A percentile compares a stretch with the other conserved stretches of the same genome.
These are phyloP conservation scores for Hydrangea macrophylla DNA, from an alignment of 148 eudicot genomes.

Conservation along the genomic window DNA sequence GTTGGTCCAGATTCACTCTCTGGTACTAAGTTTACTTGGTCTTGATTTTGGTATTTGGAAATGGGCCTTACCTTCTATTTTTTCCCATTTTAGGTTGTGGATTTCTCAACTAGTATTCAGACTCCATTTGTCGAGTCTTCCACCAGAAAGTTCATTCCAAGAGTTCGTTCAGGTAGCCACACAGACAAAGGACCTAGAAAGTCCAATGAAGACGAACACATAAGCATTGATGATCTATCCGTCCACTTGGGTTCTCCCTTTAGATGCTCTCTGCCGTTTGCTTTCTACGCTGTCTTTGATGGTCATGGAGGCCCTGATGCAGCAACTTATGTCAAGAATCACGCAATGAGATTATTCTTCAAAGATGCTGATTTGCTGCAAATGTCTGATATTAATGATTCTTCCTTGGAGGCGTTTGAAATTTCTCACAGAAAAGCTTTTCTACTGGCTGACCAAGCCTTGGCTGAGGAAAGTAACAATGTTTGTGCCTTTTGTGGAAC, in stretches of 20 bases:
- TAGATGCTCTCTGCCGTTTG: constrained; percentile 30
- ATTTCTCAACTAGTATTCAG: constrained; percentile 21
- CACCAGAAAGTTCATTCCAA: constrained; percentile 17
- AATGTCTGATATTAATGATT: constrained; percentile 18
- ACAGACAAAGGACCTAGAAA: constrained; percentile 32
- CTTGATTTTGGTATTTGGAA: neutral
- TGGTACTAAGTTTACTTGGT: neutral
- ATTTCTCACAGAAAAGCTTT: constrained; percentile 30
- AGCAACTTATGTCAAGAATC: constrained; percentile 30
- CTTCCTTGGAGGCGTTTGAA: constrained; percentile 26
- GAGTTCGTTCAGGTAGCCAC: constrained; percentile 36
- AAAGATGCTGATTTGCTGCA: constrained; percentile 34
- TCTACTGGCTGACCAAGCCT: constrained; percentile 35
- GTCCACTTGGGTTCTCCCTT: constrained; percentile 20
- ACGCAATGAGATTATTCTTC: constrained; percentile 36
- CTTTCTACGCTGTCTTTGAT: constrained; percentile 51
- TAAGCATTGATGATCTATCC: constrained; percentile 29
- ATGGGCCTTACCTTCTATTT: neutral
- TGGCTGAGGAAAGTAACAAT: constrained; percentile 38
- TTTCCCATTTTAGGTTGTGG: constrained; percentile 21
- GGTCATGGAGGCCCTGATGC: constrained; percentile 55
- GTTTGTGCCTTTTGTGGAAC: constrained; percentile 37
- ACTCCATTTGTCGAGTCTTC: constrained; percentile 13
- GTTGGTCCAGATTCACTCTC: too few relatives aligned
- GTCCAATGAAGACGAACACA: constrained; percentile 34